These are phyloP conservation scores for Cotoneaster glaucophyllus DNA, from an alignment of 306 rosid genomes.

Conservation along the genomic window DNA sequence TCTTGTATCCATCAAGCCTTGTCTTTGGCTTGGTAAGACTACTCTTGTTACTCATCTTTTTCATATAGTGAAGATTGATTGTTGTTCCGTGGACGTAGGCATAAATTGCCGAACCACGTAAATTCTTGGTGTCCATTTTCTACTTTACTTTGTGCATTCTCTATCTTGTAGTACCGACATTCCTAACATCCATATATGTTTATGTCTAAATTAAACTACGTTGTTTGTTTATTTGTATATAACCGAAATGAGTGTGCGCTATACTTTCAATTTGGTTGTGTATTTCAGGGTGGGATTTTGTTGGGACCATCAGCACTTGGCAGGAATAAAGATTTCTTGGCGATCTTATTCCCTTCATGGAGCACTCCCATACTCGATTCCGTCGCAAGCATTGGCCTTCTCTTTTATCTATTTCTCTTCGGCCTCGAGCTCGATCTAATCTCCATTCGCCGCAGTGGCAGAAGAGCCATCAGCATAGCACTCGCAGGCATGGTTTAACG, in stretches of 20 bases:
- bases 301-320: slow-evolving; percentile 23
- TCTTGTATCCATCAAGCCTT: no score
- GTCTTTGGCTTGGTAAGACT: no score
- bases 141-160: no score
- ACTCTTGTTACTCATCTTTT: no score
- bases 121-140: no score
- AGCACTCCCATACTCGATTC: slow-evolving; percentile 10
- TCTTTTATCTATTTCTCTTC: slow-evolving; percentile 13
- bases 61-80: no score
- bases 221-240: neutral
- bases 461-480: slow-evolving; percentile 8
- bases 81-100: no score
- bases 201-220: neutral
- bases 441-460: slow-evolving; percentile 9
- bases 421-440: slow-evolving; percentile 10
- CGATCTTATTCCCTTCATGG: slow-evolving; percentile 10
- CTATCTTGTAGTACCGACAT: no score
- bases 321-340: neutral
- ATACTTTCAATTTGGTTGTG: neutral
- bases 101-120: no score
- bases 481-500: neutral
- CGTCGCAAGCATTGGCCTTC: slow-evolving; percentile 15
- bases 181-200: neutral
- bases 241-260: no score
- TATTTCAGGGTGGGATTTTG: slow-evolving; percentile 17